Base-by-base conservation (phyloP, 768 basidiomycete genomes). In the Tremella yokohamensis region DNA sequence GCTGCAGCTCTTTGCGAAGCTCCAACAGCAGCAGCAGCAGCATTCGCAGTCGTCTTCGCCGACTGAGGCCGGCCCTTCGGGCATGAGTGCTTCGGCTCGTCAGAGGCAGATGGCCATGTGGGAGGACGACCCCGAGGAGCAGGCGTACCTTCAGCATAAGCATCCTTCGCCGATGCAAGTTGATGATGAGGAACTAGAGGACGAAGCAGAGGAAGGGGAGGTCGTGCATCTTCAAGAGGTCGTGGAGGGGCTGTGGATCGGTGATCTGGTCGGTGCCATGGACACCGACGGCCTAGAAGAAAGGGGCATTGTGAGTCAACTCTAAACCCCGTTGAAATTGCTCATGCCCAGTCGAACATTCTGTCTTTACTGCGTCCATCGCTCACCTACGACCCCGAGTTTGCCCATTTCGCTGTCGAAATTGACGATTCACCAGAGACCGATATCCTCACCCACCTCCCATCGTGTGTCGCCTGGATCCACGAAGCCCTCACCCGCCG, bases 191-290 rank as follows among this genome's bases (percentile, higher is more conserved):
- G 66, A 61, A n/a, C 85, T 86, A 64, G 87, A 88, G 65, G 87
- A 86, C 0, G 82, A 81, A 20, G 84, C 85, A 6, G 87, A 89
- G 56, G 88, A 90, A 62, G 54, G 90, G 29, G 90, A 93, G 74
- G 62, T 77, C 13, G 89, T 90, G 66, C 89, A 90, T 69, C 88
- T 93, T 86, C 84, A 93, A 78, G 83, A 91, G 77, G 81, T 94
- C 34, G 81, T 88, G 15, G 84, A 84, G 26, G 83, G 85, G 3
- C 77, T 96, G 1, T 94, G 90, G 91, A 83, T 96, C 20, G 90
- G 91, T 8, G 84, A 89, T 78, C 76, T 92, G 7, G 78, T 79
- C 7, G 88, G 86, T 63, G 88, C 89, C 0, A 79, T 82, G 54
- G 79, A 92, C 62, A 80, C 79, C 0, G 79, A 82, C 44, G 79